These are phyloP conservation scores for Hyphopichia wangnamkhiaoensis DNA, from an alignment of 1,139 yeast genomes.

Conservation along the genomic window DNA sequence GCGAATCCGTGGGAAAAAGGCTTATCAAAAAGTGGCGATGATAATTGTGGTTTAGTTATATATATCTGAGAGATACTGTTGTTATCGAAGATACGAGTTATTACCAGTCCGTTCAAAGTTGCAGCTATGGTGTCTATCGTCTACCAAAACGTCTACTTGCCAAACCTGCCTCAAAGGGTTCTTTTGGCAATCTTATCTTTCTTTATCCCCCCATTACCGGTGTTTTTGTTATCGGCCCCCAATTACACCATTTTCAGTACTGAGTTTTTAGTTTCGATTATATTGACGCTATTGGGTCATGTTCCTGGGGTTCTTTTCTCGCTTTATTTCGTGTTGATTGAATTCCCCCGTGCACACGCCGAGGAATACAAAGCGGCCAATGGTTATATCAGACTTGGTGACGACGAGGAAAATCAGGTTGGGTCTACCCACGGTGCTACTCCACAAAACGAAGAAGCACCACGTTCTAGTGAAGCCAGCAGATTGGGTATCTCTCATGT, in stretches of 20 bases:
- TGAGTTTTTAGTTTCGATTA: conserved; percentile 34
- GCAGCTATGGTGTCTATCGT: neutral
- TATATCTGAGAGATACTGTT: no score
- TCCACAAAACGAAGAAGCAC: conserved; percentile 6
- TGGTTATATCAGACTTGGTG: conserved; percentile 24
- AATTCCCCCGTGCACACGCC: conserved; percentile 16
- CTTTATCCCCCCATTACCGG: conserved; percentile 43
- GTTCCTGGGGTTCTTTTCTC: conserved; percentile 39
- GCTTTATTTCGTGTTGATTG: conserved; percentile 31
- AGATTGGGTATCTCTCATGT: conserved; percentile 3
- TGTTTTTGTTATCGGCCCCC: conserved; percentile 26
- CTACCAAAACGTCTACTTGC: conserved; percentile 1
- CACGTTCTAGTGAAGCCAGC: neutral
- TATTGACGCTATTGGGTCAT: conserved; percentile 42
- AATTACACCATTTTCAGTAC: conserved; percentile 31
- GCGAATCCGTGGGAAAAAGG: no score
- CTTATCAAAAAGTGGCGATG: no score
- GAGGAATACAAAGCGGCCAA: conserved; percentile 8
- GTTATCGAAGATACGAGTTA: no score
- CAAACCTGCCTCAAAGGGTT: conserved; percentile 13
- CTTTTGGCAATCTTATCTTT: conserved; percentile 35
- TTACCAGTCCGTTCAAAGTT: no score
- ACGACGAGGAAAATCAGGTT: conserved; percentile 16
- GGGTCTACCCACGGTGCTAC: neutral
- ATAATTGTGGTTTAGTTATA: no score